These are phyloP conservation scores for Saccharomyces hybrid DNA, from an alignment of 1,139 yeast species.

Conservation along the genomic window DNA sequence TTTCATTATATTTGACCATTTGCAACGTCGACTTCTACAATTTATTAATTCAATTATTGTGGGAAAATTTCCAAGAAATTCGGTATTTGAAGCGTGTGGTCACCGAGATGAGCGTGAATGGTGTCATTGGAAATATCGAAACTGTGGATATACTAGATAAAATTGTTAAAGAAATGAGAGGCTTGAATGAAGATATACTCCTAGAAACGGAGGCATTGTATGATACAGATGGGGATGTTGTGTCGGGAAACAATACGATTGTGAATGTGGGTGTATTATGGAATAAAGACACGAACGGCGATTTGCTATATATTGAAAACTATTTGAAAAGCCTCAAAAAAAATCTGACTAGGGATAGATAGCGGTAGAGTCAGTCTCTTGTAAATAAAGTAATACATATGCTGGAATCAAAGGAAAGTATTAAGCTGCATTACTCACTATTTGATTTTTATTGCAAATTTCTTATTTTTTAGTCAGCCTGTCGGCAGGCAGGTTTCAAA, in stretches of 20 bases:
- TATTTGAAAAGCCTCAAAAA: conserved; percentile 7
- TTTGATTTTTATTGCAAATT: background rate
- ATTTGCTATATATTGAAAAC: conserved; percentile 8
- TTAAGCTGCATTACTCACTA: background rate
- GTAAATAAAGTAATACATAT: background rate
- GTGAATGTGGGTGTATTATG: conserved; percentile 9
- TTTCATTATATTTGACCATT: conserved; percentile 25
- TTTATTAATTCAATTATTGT: conserved; percentile 20
- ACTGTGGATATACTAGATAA: conserved; percentile 24
- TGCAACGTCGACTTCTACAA: conserved; percentile 30
- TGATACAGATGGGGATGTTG: conserved; percentile 12
- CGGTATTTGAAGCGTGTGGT: conserved; percentile 16
- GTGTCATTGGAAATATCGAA: conserved; percentile 27
- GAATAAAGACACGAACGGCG: conserved; percentile 11
- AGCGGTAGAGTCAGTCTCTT: background rate
- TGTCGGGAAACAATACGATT: background rate
- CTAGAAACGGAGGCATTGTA: background rate
- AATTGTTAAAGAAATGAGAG: conserved; percentile 15
- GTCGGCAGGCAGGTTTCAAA: background rate
- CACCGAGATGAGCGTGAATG: conserved; percentile 29
- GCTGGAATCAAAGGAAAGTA: background rate
- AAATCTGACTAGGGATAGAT: conserved; percentile 1
- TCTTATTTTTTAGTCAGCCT: background rate
- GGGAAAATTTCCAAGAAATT: conserved; percentile 27
- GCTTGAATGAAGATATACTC: conserved; percentile 20